A percentile compares a stretch with the other conserved stretches of the same genome.
These are phyloP conservation scores for Bifiguratus adelaidae DNA, from an alignment of 192 early-diverging fungal species.

Conservation along the genomic window DNA sequence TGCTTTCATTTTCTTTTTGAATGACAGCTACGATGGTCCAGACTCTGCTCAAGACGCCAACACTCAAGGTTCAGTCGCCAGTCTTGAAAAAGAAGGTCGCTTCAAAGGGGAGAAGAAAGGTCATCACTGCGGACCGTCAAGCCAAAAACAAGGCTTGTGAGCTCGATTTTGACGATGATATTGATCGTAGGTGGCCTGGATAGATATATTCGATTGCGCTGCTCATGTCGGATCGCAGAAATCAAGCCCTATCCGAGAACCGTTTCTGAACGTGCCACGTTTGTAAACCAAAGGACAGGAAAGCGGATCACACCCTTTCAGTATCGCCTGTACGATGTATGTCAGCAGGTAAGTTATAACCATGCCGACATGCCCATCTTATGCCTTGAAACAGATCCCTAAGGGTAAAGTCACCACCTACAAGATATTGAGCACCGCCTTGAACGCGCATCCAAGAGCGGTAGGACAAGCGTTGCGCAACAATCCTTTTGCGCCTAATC, in stretches of 20 bases:
- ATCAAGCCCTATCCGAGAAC: conserved; percentile 32
- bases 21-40: too few relatives aligned
- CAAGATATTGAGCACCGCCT: conserved; percentile 48
- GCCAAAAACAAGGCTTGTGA: too few relatives aligned
- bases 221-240: background rate
- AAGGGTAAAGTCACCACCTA: conserved; percentile 55
- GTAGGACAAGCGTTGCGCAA: conserved; percentile 55
- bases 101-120: too few relatives aligned
- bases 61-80: too few relatives aligned
- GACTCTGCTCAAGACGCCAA: too few relatives aligned
- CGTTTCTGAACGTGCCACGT: conserved; percentile 23
- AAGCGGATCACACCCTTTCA: conserved; percentile 59
- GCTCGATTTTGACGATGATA: conserved; percentile 10
- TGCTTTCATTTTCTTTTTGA: too few relatives aligned
- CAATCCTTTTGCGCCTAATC: conserved; percentile 61
- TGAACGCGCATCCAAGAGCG: conserved; percentile 48
- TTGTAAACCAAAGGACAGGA: conserved; percentile 39
- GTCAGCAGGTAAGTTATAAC: conserved; percentile 29
- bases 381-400: conserved; percentile 23
- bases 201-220: background rate
- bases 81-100: too few relatives aligned
- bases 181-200: background rate
- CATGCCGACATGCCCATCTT: background rate
- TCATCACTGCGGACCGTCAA: too few relatives aligned
- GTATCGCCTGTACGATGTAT: conserved; percentile 60